Base-by-base conservation (phyloP, 2,329 filamentous ascomycete genomes). In the Colletotrichum sansevieriae region DNA sequence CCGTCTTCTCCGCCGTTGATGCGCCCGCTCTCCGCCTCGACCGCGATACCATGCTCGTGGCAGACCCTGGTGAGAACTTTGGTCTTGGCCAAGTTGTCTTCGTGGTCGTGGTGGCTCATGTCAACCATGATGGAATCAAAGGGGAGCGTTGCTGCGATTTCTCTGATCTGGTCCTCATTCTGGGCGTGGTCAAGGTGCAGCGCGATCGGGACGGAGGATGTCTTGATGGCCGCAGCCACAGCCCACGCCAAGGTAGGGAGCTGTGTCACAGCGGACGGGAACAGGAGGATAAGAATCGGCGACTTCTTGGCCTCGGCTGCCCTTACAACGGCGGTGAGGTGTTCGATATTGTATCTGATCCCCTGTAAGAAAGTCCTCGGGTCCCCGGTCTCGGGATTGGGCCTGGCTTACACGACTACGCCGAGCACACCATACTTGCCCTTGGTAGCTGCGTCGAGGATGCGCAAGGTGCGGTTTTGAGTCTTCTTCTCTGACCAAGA, bases 71-170 rank as follows among this genome's bases (percentile, higher is more conserved):
- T 88, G 56, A 92, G 78, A 68, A 90, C 87, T 59, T 82, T 83
- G 15, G 89, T 92, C 75, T 85, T 83, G 4, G 83, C 81, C 43
- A 94, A 81, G 75, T 93, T 93, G 79, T 92, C 90, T 62, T 85
- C 89, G 73, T 89, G 89, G 72, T 91, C 90, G 74, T 91, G 88
- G 75, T 93, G 91, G 66, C 84, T 88, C 90, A 93, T 93, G 78
- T 93, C 91, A 0, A 93, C 88, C 91, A 93, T 93, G 76, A 93
- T 92, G 61, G 83, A 86, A 76, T 93, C 91, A 71, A 93, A 92
- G 0, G 83, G 83, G 43, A 88, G 80, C 2, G 82, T 80, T 0
- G 87, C 87, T 0, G 88, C 88, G 18, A 65, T 49, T 0, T 79
- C 80, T 5, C 84, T 83, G 70, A 91, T 89, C 49, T 88, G 83